phyloP scores from a whole-genome alignment of 805 yeast species.

The Yarrowia sp. region DNA sequence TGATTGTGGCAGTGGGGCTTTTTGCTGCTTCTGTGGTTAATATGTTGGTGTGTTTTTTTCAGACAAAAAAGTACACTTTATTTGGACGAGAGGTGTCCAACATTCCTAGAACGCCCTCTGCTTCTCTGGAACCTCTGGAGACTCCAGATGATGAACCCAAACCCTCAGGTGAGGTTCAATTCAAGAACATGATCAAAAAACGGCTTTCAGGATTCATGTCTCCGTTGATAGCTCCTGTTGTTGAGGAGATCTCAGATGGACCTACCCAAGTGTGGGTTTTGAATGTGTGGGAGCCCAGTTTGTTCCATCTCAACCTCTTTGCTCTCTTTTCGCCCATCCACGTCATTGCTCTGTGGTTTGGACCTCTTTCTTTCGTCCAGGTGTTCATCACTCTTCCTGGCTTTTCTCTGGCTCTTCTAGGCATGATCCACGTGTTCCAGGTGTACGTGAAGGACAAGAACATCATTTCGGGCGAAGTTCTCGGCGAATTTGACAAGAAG shows the following conservation, averaged over 20 bases:
- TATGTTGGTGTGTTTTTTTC: constrained; percentile 39
- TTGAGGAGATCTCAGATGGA: too few species aligned
- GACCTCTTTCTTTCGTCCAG: constrained; percentile 51
- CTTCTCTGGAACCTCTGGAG: constrained; percentile 37
- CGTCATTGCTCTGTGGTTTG: constrained; percentile 53
- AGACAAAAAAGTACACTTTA: constrained; percentile 42
- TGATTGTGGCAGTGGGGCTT: constrained; percentile 33
- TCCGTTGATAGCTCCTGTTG: neutral
- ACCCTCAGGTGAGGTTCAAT: constrained; percentile 8
- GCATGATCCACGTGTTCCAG: constrained; percentile 56
- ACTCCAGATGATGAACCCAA: constrained; percentile 23
- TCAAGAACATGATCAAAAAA: constrained; percentile 23
- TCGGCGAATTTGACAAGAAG: constrained; percentile 68
- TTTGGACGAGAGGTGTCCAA: constrained; percentile 43
- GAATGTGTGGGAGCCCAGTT: constrained; percentile 71
- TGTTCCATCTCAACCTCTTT: constrained; percentile 59
- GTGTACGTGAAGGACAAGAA: constrained; percentile 64
- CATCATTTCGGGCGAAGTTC: constrained; percentile 63
- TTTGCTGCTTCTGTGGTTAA: constrained; percentile 41
- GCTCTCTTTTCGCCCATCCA: constrained; percentile 67
- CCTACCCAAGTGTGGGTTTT: constrained; percentile 56
- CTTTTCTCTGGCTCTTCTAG: constrained; percentile 49
- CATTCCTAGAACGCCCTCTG: constrained; percentile 45
- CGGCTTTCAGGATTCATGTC: constrained; percentile 18
- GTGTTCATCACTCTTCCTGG: constrained; percentile 52